These are phyloP conservation scores for Aspergillus steynii DNA, from an alignment of 495 filamentous ascomycete species.

Conservation along the genomic window DNA sequence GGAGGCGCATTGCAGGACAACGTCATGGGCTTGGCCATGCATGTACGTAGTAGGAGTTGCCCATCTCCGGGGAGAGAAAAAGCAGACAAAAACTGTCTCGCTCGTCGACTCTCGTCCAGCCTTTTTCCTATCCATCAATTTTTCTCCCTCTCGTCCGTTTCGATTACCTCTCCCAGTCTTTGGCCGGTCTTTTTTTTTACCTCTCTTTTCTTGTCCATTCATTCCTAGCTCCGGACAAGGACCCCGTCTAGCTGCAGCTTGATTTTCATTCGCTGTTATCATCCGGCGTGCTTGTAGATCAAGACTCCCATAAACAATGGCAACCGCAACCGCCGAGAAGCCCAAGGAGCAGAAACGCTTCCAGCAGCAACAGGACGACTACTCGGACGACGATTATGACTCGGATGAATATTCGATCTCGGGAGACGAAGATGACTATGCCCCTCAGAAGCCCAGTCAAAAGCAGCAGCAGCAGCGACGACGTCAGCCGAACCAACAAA, in stretches of 20 bases:
- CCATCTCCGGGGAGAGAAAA: neutral
- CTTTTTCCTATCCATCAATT: constrained; percentile 6
- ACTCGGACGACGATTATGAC: constrained; percentile 42
- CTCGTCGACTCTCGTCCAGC: neutral
- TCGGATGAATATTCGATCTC: constrained; percentile 34
- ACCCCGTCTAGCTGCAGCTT: neutral
- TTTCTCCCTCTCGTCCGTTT: constrained; percentile 4
- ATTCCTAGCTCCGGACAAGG: neutral
- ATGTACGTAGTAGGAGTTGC: neutral
- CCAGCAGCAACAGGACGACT: constrained; percentile 39
- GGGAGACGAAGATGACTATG: constrained; percentile 39
- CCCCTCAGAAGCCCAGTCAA: constrained; percentile 21
- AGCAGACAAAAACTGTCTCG: neutral
- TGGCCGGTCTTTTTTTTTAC: neutral
- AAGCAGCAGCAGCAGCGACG: constrained; percentile 33
- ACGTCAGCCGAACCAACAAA: constrained; percentile 7
- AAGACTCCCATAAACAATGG: constrained; percentile 9
- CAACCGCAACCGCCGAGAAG: constrained; percentile 46
- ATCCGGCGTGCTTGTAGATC: neutral
- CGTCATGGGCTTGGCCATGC: constrained; percentile 26
- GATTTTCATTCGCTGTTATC: neutral
- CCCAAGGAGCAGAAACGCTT: constrained; percentile 34
- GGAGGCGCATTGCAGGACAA: constrained; percentile 16
- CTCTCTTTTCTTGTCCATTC: neutral
- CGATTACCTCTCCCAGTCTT: neutral